Percentiles rank a stretch among this genome's conserved stretches.
phyloP scores from a whole-genome alignment of 2,329 filamentous ascomycete species.

The Teratosphaeria gauchensis region DNA sequence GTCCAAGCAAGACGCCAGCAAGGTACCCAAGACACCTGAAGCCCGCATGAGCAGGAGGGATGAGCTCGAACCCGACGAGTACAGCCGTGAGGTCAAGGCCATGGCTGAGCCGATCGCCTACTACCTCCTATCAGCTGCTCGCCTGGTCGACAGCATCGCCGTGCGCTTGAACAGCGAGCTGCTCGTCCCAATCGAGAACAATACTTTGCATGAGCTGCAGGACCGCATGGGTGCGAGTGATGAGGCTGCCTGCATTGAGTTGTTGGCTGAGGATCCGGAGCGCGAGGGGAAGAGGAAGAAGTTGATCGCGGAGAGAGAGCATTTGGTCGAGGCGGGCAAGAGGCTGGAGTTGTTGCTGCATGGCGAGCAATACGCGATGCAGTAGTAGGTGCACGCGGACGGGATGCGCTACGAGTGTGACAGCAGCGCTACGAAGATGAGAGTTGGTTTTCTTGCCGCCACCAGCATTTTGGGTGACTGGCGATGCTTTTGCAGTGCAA shows the following conservation, averaged over 20 bases:
- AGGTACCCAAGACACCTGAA: background rate
- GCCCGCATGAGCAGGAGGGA: conserved; percentile 12
- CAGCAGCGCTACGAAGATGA: no score
- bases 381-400: background rate
- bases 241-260: conserved; percentile 11
- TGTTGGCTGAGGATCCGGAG: conserved; percentile 27
- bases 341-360: conserved; percentile 13
- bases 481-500: no score
- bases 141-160: conserved; percentile 50
- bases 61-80: conserved; percentile 48
- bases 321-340: conserved; percentile 21
- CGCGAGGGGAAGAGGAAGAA: conserved; percentile 18
- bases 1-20: conserved; percentile 6
- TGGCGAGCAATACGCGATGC: background rate
- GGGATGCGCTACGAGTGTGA: no score
- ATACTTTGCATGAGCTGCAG: conserved; percentile 1
- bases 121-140: conserved; percentile 55
- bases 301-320: conserved; percentile 20
- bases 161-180: conserved; percentile 15
- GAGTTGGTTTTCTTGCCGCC: background rate
- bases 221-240: conserved; percentile 8
- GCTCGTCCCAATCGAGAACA: conserved; percentile 7
- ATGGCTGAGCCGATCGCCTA: conserved; percentile 58
- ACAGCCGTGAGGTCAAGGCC: conserved; percentile 50
- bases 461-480: background rate